These are phyloP conservation scores for Coniochaeta prunicola DNA, from an alignment of 2,329 filamentous ascomycete genomes.

Conservation along the genomic window DNA sequence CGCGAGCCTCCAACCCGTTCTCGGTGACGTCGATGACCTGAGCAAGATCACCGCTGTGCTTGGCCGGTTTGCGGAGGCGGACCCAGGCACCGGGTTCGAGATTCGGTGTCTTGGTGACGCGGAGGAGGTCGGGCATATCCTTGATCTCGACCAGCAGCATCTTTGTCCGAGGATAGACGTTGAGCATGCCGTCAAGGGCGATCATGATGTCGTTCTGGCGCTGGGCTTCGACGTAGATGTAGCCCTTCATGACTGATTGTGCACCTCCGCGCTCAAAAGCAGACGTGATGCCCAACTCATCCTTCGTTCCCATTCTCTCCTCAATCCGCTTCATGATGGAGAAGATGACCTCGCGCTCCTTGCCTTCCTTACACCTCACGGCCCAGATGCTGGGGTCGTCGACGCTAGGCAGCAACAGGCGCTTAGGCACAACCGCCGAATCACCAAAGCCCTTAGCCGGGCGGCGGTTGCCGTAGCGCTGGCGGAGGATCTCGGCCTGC, in stretches of 20 bases:
- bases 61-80: slow-evolving; percentile 69
- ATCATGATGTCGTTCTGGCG: slow-evolving; percentile 79
- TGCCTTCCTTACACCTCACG: slow-evolving; percentile 86
- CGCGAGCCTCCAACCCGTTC: slow-evolving; percentile 81
- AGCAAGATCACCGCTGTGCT: slow-evolving; percentile 83
- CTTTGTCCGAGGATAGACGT: slow-evolving; percentile 83
- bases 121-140: slow-evolving; percentile 94
- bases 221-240: slow-evolving; percentile 89
- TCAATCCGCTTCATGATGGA: slow-evolving; percentile 83
- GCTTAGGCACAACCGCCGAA: slow-evolving; percentile 73
- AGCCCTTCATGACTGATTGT: slow-evolving; percentile 79
- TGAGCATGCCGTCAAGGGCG: slow-evolving; percentile 75
- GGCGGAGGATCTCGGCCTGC: slow-evolving; percentile 76
- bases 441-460: slow-evolving; percentile 58
- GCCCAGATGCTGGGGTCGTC: slow-evolving; percentile 96
- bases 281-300: slow-evolving; percentile 76
- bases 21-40: slow-evolving; percentile 89
- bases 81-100: slow-evolving; percentile 89
- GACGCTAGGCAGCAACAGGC: slow-evolving; percentile 82
- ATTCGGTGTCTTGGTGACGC: slow-evolving; percentile 78
- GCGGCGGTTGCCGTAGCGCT: slow-evolving; percentile 79
- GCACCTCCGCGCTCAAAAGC: slow-evolving; percentile 83
- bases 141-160: slow-evolving; percentile 88
- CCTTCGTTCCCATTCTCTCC: slow-evolving; percentile 69
- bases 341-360: slow-evolving; percentile 86